phyloP scores from a whole-genome alignment of 805 yeast species.

The Schizosaccharomyces osmophilus region DNA sequence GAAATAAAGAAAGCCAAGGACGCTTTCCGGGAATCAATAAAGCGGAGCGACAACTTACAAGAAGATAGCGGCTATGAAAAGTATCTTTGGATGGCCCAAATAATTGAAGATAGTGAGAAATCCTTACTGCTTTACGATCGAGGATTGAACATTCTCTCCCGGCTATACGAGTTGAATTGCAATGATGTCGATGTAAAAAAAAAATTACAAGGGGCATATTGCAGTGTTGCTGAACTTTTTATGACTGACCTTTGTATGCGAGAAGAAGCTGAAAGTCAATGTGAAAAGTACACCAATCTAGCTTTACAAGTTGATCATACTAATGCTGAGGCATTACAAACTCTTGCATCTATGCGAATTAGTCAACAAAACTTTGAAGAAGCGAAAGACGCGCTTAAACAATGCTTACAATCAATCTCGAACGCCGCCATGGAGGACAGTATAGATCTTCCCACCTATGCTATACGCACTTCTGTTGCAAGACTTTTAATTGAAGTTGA shows the following conservation, averaged over 20 bases:
- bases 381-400: conserved; percentile 37
- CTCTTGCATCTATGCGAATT: conserved; percentile 62
- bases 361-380: conserved; percentile 56
- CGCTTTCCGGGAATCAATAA: background rate
- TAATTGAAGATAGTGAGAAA: conserved; percentile 29
- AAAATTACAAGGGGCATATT: conserved; percentile 25
- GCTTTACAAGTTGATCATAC: conserved; percentile 27
- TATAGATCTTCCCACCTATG: conserved; percentile 16
- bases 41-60: background rate
- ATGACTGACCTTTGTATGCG: conserved; percentile 96
- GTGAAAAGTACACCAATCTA: conserved; percentile 41
- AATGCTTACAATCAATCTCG: conserved; percentile 10
- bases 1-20: background rate
- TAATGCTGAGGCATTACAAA: conserved; percentile 58
- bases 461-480: conserved; percentile 44
- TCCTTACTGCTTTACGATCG: conserved; percentile 37
- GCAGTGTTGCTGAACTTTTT: conserved; percentile 70
- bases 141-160: conserved; percentile 29
- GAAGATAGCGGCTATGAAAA: conserved; percentile 8
- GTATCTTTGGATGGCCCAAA: conserved; percentile 6
- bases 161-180: conserved; percentile 14
- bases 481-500: conserved; percentile 37
- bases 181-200: conserved; percentile 6
- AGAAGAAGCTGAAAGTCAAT: conserved; percentile 52
- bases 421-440: conserved; percentile 33